These are phyloP conservation scores for Arachnopeziza araneosa DNA, from an alignment of 2,329 filamentous ascomycete species.

Conservation along the genomic window DNA sequence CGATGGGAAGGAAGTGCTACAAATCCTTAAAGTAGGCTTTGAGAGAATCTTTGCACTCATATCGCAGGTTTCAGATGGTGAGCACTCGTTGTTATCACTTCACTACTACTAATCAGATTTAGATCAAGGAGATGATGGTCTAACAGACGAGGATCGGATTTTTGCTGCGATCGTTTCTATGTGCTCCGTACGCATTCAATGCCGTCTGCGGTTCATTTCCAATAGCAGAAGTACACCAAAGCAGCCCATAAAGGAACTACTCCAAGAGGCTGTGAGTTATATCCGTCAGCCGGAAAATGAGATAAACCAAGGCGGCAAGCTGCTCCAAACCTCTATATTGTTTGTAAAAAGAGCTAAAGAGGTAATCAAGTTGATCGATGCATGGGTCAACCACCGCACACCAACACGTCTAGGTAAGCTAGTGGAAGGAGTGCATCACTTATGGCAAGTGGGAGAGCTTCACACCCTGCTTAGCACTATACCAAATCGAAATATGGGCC, in stretches of 20 bases:
- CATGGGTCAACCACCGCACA: conserved; percentile 9
- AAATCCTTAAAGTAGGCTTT: conserved; percentile 4
- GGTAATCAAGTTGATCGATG: conserved; percentile 9
- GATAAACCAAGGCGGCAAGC: conserved; percentile 1
- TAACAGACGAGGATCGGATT: background rate
- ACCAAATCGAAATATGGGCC: conserved; percentile 7
- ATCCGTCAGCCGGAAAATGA: conserved; percentile 2
- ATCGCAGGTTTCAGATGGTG: conserved; percentile 3
- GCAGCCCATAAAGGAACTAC: conserved; percentile 9
- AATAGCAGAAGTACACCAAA: conserved; percentile 4
- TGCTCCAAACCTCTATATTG: conserved; percentile 2
- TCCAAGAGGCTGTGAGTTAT: conserved; percentile 8
- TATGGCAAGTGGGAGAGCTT: conserved; percentile 9
- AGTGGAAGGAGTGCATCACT: conserved; percentile 8
- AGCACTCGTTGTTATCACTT: background rate
- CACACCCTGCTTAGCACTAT: conserved; percentile 5
- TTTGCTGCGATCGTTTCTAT: conserved; percentile 7
- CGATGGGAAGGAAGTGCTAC: conserved; percentile 5
- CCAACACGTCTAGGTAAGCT: conserved; percentile 4
- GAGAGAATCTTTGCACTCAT: conserved; percentile 8
- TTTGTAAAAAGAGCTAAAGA: conserved; percentile 9
- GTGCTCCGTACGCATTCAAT: conserved; percentile 9
- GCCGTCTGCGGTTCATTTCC: conserved; percentile 7
- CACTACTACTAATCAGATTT: conserved; percentile 1
- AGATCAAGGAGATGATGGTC: background rate